Evolutionary conservation across 148 eudicot species (phyloP).

Genomic region (Rhododendron williamsianum): DNA sequence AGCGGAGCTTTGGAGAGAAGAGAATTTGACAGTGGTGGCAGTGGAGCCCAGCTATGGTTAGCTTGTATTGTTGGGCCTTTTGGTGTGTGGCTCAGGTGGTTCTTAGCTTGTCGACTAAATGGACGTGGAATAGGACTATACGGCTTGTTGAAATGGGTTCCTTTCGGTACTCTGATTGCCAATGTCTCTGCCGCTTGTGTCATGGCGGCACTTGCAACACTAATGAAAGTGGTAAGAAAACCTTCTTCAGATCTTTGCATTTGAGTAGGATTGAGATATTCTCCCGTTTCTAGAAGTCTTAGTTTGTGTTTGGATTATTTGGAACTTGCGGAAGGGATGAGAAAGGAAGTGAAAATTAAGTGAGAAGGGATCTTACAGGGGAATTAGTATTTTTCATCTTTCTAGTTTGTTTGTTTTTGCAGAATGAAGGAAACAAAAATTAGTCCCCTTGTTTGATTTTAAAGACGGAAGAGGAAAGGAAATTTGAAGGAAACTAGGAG

Average conservation of each 20-base stretch:
- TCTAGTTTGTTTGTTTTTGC: background rate
- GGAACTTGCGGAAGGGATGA: background rate
- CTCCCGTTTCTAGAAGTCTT: background rate
- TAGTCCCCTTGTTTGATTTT: background rate
- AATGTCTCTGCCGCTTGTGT: conserved; percentile 77
- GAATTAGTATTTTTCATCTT: too few species aligned
- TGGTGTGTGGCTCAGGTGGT: conserved; percentile 90
- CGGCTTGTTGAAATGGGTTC: conserved; percentile 59
- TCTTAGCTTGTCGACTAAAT: conserved; percentile 63
- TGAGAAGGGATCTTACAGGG: background rate
- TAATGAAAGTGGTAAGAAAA: conserved; percentile 42
- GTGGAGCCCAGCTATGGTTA: conserved; percentile 63
- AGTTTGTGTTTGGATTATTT: background rate
- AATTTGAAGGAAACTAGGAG: background rate
- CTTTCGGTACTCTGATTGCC: conserved; percentile 79
- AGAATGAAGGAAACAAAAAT: background rate
- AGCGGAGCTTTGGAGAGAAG: conserved; percentile 42
- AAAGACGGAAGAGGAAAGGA: background rate
- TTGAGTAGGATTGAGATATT: background rate
- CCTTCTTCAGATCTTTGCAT: background rate
- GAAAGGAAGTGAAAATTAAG: background rate
- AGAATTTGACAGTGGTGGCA: conserved; percentile 48
- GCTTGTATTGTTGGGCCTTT: conserved; percentile 76
- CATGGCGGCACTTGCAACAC: conserved; percentile 77
- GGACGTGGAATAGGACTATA: conserved; percentile 63